A percentile compares a stretch with the other conserved stretches of the same genome.
Evolutionary conservation across 345 rosid species (phyloP).

Genomic region (Dimocarpus longan): DNA sequence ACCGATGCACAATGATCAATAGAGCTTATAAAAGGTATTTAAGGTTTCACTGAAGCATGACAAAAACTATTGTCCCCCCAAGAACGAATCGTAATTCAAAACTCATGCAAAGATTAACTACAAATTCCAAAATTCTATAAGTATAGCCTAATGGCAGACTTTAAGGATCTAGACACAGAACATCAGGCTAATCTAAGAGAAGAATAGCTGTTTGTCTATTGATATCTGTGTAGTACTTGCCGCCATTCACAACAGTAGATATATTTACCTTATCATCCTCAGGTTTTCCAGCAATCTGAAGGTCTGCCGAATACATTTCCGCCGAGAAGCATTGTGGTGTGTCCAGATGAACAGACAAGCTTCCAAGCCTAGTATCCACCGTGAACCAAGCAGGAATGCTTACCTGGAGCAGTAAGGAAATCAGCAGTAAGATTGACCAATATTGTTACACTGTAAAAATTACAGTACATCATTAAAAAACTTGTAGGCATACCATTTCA

Average conservation of each 20-base stretch:
- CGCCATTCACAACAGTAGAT: background rate
- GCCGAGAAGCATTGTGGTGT: slow-evolving; percentile 99
- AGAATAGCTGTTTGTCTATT: background rate
- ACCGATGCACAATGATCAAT: background rate
- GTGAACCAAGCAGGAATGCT: slow-evolving; percentile 99
- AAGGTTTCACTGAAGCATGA: background rate
- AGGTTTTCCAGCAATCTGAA: slow-evolving; percentile 84
- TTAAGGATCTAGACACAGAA: background rate
- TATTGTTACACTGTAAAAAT: background rate
- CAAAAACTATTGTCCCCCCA: background rate
- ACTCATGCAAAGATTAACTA: background rate
- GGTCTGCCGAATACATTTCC: slow-evolving; percentile 97
- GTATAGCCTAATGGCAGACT: background rate
- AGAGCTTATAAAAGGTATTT: background rate
- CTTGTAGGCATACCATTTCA: slow-evolving; percentile 71
- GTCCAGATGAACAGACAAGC: slow-evolving; percentile 94
- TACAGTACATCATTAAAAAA: background rate
- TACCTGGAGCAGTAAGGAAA: slow-evolving; percentile 53
- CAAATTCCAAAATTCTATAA: background rate
- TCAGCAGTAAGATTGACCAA: slow-evolving; percentile 23
- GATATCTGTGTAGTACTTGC: background rate
- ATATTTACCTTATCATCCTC: slow-evolving; percentile 93
- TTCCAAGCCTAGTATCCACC: slow-evolving; percentile 92
- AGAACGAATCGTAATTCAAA: background rate
- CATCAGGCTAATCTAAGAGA: slow-evolving; percentile 6